A percentile compares a stretch with the other conserved stretches of the same genome.
phyloP scores from a whole-genome alignment of 1,284 basidiomycete genomes.

The Sphagnurus paluster region DNA sequence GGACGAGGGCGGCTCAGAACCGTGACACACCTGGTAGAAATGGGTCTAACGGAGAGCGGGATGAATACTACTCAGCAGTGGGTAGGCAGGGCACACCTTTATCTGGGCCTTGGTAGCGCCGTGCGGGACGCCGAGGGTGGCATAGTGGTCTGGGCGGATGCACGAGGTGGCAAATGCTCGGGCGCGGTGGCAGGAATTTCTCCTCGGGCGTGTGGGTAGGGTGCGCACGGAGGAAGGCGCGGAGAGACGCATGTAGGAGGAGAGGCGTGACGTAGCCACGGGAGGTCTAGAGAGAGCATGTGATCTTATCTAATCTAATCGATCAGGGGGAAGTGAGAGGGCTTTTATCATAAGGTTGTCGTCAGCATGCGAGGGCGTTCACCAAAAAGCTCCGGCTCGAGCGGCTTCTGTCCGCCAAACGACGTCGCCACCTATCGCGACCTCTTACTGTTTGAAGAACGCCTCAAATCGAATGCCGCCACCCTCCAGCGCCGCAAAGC shows the following conservation, averaged over 20 bases:
- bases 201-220: too few relatives aligned
- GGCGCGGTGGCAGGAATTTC: not conserved
- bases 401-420: conserved; percentile 65
- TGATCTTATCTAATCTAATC: too few relatives aligned
- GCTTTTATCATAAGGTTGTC: too few relatives aligned
- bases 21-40: conserved; percentile 39
- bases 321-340: too few relatives aligned
- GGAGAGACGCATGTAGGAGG: too few relatives aligned
- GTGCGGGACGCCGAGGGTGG: conserved; percentile 39
- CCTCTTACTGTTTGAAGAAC: conserved; percentile 92
- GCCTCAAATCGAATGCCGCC: conserved; percentile 91
- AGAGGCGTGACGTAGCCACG: too few relatives aligned
- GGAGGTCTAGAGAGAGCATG: too few relatives aligned
- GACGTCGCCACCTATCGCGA: conserved; percentile 85
- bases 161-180: conserved; percentile 26
- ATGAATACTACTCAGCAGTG: not conserved
- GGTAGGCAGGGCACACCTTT: conserved; percentile 31
- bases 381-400: conserved; percentile 43
- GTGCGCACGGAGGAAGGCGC: too few relatives aligned
- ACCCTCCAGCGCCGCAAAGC: conserved; percentile 79
- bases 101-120: conserved; percentile 45
- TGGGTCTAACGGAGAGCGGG: conserved; percentile 32
- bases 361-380: too few relatives aligned
- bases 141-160: conserved; percentile 34
- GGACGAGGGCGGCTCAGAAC: not conserved